Conservation (phyloP, 2,329 filamentous ascomycete genomes). For the Ophiocordyceps sinensis region DNA sequence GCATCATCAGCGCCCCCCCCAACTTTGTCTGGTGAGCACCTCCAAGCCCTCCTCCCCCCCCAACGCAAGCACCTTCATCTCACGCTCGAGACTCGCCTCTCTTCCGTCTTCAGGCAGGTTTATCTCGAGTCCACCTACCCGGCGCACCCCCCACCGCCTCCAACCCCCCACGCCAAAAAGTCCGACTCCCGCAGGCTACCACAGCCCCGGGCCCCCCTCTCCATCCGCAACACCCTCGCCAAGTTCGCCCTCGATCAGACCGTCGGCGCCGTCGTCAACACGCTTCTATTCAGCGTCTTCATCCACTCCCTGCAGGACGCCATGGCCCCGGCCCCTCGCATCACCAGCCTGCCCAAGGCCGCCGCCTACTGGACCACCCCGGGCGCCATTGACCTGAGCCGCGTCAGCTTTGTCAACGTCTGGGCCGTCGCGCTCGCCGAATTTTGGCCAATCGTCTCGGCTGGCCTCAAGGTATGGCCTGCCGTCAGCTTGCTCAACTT, state of each 20-base stretch:
- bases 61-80: too few relatives aligned
- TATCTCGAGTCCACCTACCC: conserved; percentile 65
- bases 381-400: conserved; percentile 26
- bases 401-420: conserved; percentile 30
- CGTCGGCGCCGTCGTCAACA: conserved; percentile 50
- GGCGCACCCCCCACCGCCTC: conserved; percentile 33
- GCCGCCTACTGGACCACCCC: conserved; percentile 21
- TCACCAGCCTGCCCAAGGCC: conserved; percentile 20
- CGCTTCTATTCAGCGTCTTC: conserved; percentile 44
- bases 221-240: conserved; percentile 46
- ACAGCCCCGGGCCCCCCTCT: conserved; percentile 22
- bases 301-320: conserved; percentile 41
- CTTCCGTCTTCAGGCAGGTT: conserved; percentile 40
- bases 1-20: conserved; percentile 58
- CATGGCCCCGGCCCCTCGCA: conserved; percentile 26
- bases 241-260: conserved; percentile 60
- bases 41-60: too few relatives aligned
- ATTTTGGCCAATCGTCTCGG: conserved; percentile 49
- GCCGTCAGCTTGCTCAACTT: conserved; percentile 57
- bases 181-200: conserved; percentile 8
- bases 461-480: conserved; percentile 59
- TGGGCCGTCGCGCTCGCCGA: conserved; percentile 33
- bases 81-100: background rate
- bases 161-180: conserved; percentile 17
- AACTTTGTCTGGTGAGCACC: conserved; percentile 65